Conservation (phyloP, 345 rosid species). For the Lumnitzera littorea region DNA sequence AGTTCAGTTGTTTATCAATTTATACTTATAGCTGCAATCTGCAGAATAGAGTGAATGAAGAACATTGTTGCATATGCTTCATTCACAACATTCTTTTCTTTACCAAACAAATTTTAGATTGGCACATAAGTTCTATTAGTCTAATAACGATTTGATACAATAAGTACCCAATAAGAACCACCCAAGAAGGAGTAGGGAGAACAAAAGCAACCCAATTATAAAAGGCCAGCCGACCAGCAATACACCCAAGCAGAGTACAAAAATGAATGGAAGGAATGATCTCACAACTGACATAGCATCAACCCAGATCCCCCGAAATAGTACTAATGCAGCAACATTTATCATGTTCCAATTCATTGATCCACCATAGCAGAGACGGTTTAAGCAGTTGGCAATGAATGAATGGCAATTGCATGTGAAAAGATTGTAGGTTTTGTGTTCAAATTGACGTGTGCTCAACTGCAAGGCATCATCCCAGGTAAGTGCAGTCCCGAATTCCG, state of each 20-base stretch:
- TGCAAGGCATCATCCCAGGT: slow-evolving; percentile 83
- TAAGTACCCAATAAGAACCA: slow-evolving; percentile 75
- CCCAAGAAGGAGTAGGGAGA: slow-evolving; percentile 49
- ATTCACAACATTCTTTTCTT: too few relatives aligned
- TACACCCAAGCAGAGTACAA: slow-evolving; percentile 52
- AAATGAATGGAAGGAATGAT: slow-evolving; percentile 64
- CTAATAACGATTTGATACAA: slow-evolving; percentile 45
- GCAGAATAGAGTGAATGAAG: too few relatives aligned
- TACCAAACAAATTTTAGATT: too few relatives aligned
- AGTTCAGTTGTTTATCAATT: too few relatives aligned
- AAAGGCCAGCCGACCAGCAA: slow-evolving; percentile 73
- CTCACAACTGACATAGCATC: slow-evolving; percentile 43
- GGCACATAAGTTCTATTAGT: slow-evolving; percentile 24
- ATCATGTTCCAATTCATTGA: slow-evolving; percentile 93
- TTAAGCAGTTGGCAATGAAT: slow-evolving; percentile 68
- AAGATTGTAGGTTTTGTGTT: slow-evolving; percentile 74
- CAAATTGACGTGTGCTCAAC: slow-evolving; percentile 42
- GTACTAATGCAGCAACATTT: slow-evolving; percentile 50
- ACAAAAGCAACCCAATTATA: slow-evolving; percentile 56
- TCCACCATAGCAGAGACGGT: slow-evolving; percentile 59
- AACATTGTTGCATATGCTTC: too few relatives aligned
- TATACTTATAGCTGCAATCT: too few relatives aligned
- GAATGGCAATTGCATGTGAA: slow-evolving; percentile 95
- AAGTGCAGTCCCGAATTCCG: slow-evolving; percentile 58
- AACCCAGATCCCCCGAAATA: slow-evolving; percentile 69